A percentile compares a stretch with the other conserved stretches of the same genome.
These are phyloP conservation scores for Candida endomychidarum DNA, from an alignment of 805 yeast species.

Conservation along the genomic window DNA sequence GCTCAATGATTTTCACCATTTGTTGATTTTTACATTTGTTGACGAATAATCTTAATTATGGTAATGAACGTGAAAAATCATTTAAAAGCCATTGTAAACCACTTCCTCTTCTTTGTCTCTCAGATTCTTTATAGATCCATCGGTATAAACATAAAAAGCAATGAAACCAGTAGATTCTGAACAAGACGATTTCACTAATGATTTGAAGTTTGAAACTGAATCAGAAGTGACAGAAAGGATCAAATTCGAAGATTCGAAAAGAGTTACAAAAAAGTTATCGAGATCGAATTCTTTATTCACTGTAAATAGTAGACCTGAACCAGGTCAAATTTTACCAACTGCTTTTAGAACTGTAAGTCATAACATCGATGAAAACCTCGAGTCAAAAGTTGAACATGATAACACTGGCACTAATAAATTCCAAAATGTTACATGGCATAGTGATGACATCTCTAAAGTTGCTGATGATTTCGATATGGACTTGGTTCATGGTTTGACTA, in stretches of 20 bases:
- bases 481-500: constrained; percentile 23
- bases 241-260: background rate
- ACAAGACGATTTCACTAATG: background rate
- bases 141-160: background rate
- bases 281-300: constrained; percentile 9
- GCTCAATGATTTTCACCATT: too few relatives aligned
- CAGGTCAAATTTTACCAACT: constrained; percentile 30
- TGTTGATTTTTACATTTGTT: too few relatives aligned
- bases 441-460: constrained; percentile 23
- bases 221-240: constrained; percentile 2
- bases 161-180: background rate
- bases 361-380: constrained; percentile 29
- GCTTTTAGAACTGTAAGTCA: constrained; percentile 39
- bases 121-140: background rate
- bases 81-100: background rate
- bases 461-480: constrained; percentile 22
- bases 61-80: background rate
- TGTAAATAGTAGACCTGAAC: constrained; percentile 8
- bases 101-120: background rate
- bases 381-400: constrained; percentile 8
- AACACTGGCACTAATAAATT: constrained; percentile 20
- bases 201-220: constrained; percentile 5
- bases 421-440: constrained; percentile 29
- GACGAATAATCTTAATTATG: too few relatives aligned
- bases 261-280: background rate